Base-by-base conservation (phyloP, 495 filamentous ascomycete species). In the Tuber melanosporum region DNA sequence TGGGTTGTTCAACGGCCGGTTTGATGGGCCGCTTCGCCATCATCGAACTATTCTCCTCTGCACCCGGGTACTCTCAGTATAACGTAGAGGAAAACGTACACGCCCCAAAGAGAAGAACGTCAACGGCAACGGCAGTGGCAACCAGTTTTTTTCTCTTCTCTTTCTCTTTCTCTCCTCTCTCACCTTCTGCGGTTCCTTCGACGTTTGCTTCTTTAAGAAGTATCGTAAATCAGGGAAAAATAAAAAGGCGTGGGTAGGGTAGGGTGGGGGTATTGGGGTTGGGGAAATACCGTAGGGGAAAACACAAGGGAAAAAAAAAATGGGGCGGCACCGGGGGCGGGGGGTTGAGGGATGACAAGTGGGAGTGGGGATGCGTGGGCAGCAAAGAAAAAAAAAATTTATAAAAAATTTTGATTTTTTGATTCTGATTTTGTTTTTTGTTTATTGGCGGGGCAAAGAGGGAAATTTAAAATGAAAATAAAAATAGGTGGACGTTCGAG, bases 21-120 rank as follows among this genome's bases (percentile, higher is more conserved):
- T 83, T 83, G 79, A 83, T 83, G 75, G 82, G 82, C 74, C 82
- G 82, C 80, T 83, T 79, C 74, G 82, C 75, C 77, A 83, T 83
- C 41, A 78, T 77, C 72, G 81, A 82, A 75, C 76, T 82, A 77
- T 74, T 73, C 57, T 66, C 57, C 57, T 66, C 32, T 66, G 78
- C 78, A 78, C 78, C 78, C 78, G 78, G 78, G 78, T 80, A 80
- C 62, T 80, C 73, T 80, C 77, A 66, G 57, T 66, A 66, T 66
- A 66, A 66, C 3, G 57, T 12, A 66, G n/a, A 66, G 57, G 32
- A 66, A 66, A 66, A 32, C n/a, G 57, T 66, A 66, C 57, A 66
- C 57, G 12, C 57, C 57, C 57, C 57, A 26, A 15, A 66, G 26
- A 32, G 57, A 66, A 66, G n/a, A 32, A 26, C 52, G 47, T 7